phyloP scores from a whole-genome alignment of 2,329 filamentous ascomycete genomes.

The Cryphonectria nitschkei region DNA sequence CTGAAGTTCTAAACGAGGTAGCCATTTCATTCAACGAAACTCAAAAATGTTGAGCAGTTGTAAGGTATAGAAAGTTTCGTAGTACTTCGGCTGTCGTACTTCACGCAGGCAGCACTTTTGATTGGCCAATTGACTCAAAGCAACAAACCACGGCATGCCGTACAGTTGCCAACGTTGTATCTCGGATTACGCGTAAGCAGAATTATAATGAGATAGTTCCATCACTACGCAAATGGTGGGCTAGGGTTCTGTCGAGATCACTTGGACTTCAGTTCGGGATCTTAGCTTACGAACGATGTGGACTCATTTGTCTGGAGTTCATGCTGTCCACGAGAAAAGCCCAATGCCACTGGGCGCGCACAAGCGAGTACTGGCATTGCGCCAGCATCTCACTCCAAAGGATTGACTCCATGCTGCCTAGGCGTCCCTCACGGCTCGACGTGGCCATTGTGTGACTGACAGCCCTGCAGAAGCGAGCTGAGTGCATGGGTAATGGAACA shows the following conservation, averaged over 20 bases:
- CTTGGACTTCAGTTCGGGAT: not conserved
- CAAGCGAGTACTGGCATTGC: not conserved
- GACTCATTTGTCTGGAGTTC: not conserved
- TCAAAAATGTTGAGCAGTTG: not conserved
- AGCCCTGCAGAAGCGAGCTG: not conserved
- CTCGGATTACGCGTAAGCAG: not conserved
- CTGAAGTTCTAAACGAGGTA: not conserved
- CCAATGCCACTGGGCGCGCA: not conserved
- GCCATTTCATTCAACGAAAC: not conserved
- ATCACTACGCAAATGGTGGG: not conserved
- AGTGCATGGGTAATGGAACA: not conserved
- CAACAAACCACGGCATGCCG: not conserved
- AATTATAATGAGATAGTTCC: not conserved
- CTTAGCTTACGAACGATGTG: not conserved
- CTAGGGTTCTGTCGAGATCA: not conserved
- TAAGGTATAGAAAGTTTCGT: not conserved
- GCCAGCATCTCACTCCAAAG: not conserved
- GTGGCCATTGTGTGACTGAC: constrained; percentile 24
- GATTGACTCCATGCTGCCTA: constrained; percentile 17
- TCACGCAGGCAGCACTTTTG: not conserved
- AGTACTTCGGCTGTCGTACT: not conserved
- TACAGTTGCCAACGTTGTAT: no score
- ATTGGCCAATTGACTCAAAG: constrained; percentile 28
- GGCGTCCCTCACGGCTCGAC: constrained; percentile 18
- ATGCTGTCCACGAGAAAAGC: not conserved